phyloP scores from a whole-genome alignment of 306 rosid species.

The Vigna nakashimae region DNA sequence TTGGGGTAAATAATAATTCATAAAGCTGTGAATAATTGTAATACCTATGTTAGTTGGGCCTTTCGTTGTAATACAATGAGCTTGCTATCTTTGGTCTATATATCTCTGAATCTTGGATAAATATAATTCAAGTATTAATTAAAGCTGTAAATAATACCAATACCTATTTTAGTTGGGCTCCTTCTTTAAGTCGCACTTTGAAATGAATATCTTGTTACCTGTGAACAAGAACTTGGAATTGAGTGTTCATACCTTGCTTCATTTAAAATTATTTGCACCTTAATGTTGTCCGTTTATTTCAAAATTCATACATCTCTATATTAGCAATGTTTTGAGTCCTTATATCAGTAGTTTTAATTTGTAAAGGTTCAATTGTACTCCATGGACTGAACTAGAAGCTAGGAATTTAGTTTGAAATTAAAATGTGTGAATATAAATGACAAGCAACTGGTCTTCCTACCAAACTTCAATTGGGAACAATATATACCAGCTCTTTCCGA shows the following conservation, averaged over 20 bases:
- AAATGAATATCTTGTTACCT: background rate
- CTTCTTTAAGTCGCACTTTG: background rate
- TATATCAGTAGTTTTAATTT: conserved; percentile 13
- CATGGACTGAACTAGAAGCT: conserved; percentile 31
- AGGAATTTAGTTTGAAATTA: conserved; percentile 37
- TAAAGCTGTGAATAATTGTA: conserved; percentile 20
- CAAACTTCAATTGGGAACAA: conserved; percentile 32
- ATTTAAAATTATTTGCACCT: background rate
- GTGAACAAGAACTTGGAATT: conserved; percentile 16
- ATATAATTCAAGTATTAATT: conserved; percentile 14
- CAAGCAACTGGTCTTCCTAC: conserved; percentile 15
- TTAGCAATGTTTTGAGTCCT: conserved; percentile 13
- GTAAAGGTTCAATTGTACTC: conserved; percentile 31
- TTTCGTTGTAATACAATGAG: conserved; percentile 2
- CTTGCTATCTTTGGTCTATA: conserved; percentile 24
- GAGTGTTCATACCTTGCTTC: conserved; percentile 11
- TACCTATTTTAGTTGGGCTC: conserved; percentile 13
- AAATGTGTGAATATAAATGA: conserved; percentile 32
- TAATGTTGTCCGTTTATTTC: conserved; percentile 32
- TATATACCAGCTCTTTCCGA: too few species aligned
- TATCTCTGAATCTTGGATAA: background rate
- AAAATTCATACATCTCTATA: conserved; percentile 18
- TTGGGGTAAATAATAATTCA: conserved; percentile 19
- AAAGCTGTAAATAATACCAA: conserved; percentile 19
- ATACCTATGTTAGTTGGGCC: conserved; percentile 2